phyloP scores from a whole-genome alignment of 768 basidiomycete species.

The Lactifluus hygrophoroides region DNA sequence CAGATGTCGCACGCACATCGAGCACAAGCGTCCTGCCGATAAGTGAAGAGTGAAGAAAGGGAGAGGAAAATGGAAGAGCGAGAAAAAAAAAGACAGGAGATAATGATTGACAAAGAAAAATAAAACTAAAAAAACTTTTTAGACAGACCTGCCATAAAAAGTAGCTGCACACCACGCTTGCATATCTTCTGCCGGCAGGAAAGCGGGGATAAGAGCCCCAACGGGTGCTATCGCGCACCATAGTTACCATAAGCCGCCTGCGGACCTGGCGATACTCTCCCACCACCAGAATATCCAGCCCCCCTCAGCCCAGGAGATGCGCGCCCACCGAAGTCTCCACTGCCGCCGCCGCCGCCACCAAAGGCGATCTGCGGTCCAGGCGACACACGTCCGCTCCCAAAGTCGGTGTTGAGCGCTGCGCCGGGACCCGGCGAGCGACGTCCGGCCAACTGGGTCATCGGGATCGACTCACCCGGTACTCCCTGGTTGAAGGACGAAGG shows the following conservation, averaged over 20 bases:
- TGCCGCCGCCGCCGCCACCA: not conserved
- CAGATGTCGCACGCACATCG: not conserved
- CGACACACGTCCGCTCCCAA: constrained; percentile 10
- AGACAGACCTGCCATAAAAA: not conserved
- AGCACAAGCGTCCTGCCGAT: not conserved
- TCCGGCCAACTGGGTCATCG: constrained; percentile 56
- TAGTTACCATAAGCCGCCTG: constrained; percentile 35
- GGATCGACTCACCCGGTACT: constrained; percentile 46
- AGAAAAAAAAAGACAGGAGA: not conserved
- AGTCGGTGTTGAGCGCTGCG: constrained; percentile 13
- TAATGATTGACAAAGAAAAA: no score
- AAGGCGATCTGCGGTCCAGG: constrained; percentile 13
- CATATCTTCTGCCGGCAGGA: not conserved
- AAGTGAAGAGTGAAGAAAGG: not conserved
- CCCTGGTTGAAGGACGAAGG: constrained; percentile 53
- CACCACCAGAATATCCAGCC: constrained; percentile 25
- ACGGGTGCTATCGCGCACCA: constrained; percentile 15
- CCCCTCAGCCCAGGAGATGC: constrained; percentile 2
- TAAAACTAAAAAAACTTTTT: not conserved
- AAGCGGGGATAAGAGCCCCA: no score
- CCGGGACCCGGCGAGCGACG: constrained; percentile 25
- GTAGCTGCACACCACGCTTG: not conserved
- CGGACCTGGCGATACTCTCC: constrained; percentile 39
- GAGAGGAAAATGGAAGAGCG: not conserved
- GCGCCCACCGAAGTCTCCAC: constrained; percentile 6